A percentile compares a stretch with the other conserved stretches of the same genome.
Conservation (phyloP, 495 filamentous ascomycete species). For the Tuber melanosporum region DNA sequence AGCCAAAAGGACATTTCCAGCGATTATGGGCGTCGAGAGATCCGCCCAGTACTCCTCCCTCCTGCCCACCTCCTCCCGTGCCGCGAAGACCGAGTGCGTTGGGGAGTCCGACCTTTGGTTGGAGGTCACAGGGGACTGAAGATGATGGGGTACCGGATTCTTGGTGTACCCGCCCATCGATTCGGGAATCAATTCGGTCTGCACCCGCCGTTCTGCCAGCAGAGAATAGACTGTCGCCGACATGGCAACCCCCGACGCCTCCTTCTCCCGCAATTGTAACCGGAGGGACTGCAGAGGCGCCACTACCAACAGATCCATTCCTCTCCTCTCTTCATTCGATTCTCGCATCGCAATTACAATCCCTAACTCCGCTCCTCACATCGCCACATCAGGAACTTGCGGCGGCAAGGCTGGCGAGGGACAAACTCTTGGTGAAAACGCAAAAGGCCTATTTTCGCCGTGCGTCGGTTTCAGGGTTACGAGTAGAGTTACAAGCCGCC, state of each 20-base stretch:
- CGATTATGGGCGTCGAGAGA: slow-evolving; percentile 20
- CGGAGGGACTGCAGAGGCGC: background rate
- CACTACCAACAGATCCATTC: slow-evolving; percentile 11
- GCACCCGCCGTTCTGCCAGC: background rate
- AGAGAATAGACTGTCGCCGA: background rate
- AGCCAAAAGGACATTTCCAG: slow-evolving; percentile 20
- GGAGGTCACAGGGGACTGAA: background rate
- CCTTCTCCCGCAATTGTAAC: background rate
- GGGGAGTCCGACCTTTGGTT: slow-evolving; percentile 9
- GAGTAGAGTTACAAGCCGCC: slow-evolving; percentile 7
- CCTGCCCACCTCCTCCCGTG: slow-evolving; percentile 10
- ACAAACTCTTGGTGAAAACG: slow-evolving; percentile 15
- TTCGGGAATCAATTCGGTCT: background rate
- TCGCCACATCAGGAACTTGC: slow-evolving; percentile 6
- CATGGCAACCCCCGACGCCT: background rate
- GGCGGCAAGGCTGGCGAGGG: slow-evolving; percentile 7
- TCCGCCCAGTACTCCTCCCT: slow-evolving; percentile 20
- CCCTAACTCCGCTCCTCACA: background rate
- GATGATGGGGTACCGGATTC: background rate
- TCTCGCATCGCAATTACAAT: slow-evolving; percentile 6
- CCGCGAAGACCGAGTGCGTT: slow-evolving; percentile 5
- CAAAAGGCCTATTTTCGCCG: slow-evolving; percentile 27
- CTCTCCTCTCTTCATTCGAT: slow-evolving; percentile 11
- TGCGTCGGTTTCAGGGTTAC: slow-evolving; percentile 9
- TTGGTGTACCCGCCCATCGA: background rate